Percentiles rank a stretch among this genome's conserved stretches.
phyloP scores from a whole-genome alignment of 441 rosid genomes.

The Eruca vesicaria region DNA sequence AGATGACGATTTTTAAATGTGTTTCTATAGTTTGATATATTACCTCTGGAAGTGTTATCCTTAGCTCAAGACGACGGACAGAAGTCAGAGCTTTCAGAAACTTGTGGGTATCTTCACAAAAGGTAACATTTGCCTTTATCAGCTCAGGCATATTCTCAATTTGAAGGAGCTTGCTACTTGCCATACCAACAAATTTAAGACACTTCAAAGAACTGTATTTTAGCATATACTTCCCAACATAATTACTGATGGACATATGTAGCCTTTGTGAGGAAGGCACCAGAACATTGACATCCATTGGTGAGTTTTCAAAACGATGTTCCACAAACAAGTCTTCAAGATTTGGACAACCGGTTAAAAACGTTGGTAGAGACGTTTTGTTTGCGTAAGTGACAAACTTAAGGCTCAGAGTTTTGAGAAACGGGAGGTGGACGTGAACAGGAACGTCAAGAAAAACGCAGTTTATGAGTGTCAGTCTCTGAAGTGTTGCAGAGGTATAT shows the following conservation, averaged over 20 bases:
- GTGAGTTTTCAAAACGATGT: not conserved
- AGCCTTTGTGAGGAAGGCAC: constrained; percentile 6
- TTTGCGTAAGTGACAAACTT: not conserved
- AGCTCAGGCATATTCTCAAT: constrained; percentile 14
- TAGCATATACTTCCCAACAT: not conserved
- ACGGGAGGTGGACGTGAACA: constrained; percentile 5
- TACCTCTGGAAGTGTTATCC: constrained; percentile 8
- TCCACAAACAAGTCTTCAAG: not conserved
- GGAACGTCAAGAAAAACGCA: not conserved
- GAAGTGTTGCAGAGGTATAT: constrained; percentile 2
- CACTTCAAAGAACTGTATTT: not conserved
- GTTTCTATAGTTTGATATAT: not conserved
- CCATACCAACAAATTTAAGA: not conserved
- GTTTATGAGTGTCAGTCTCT: not conserved
- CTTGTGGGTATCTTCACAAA: not conserved
- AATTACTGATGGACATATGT: not conserved
- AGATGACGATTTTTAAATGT: not conserved
- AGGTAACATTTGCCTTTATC: not conserved
- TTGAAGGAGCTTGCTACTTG: not conserved
- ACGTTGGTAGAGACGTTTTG: not conserved
- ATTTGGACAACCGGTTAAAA: constrained; percentile 12
- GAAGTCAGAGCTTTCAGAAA: constrained; percentile 9
- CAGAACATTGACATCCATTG: not conserved
- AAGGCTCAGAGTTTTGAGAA: constrained; percentile 4
- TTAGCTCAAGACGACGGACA: not conserved